Evolutionary conservation across 805 yeast species (phyloP).

Genomic region (Kluyveromyces siamensis): DNA sequence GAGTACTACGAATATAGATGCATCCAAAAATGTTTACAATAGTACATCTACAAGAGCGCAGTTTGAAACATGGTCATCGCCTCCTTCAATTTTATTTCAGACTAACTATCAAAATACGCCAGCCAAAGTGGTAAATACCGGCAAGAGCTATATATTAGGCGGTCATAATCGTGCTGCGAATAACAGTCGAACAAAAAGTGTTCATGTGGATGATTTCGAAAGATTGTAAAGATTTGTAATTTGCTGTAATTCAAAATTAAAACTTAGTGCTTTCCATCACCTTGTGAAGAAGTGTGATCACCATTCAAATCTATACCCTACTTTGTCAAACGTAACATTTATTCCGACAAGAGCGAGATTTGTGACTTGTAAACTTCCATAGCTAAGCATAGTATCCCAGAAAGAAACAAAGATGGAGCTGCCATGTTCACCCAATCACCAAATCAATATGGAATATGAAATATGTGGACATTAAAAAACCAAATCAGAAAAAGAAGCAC

Average conservation of each 20-base stretch:
- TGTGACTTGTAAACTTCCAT: too few relatives aligned
- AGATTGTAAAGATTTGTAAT: not conserved
- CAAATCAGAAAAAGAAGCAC: not conserved
- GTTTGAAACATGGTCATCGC: not conserved
- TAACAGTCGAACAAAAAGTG: conserved; percentile 27
- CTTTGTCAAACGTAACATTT: too few relatives aligned
- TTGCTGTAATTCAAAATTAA: not conserved
- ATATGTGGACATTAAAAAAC: too few relatives aligned
- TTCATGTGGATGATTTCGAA: conserved; percentile 27
- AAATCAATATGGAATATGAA: too few relatives aligned
- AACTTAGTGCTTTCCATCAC: not conserved
- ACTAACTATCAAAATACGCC: not conserved
- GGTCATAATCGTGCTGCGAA: conserved; percentile 24
- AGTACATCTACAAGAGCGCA: not conserved
- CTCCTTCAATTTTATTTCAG: not conserved
- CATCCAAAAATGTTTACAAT: not conserved
- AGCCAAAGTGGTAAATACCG: conserved; percentile 21
- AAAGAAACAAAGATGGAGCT: too few relatives aligned
- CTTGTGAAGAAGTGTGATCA: too few relatives aligned
- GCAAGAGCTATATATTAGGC: conserved; percentile 27
- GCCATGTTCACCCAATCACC: too few relatives aligned
- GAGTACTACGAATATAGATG: not conserved
- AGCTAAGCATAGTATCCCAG: too few relatives aligned
- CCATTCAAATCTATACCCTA: too few relatives aligned
- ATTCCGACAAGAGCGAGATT: too few relatives aligned